A percentile compares a stretch with the other conserved stretches of the same genome.
phyloP scores from a whole-genome alignment of 208 protist species.

The Endotrypanum monterogeii region DNA sequence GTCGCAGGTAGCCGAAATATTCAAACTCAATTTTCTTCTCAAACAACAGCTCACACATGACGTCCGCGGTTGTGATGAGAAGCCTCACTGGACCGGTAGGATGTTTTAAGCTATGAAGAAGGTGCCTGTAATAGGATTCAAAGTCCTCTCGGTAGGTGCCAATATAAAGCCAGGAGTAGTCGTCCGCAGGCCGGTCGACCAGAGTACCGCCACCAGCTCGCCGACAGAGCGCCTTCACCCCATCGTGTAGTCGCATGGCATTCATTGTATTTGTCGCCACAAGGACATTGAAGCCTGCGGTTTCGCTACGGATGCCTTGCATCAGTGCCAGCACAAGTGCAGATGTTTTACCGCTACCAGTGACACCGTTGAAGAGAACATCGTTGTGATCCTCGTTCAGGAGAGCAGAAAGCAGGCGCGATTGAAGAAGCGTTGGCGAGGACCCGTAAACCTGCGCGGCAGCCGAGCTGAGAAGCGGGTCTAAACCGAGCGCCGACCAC shows the following conservation, averaged over 20 bases:
- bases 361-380: slow-evolving; percentile 80
- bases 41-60: slow-evolving; percentile 80
- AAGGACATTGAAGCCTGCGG: slow-evolving; percentile 72
- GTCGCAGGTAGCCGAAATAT: slow-evolving; percentile 80
- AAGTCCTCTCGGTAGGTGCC: slow-evolving; percentile 58
- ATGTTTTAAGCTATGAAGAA: slow-evolving; percentile 41
- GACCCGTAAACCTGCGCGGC: slow-evolving; percentile 50
- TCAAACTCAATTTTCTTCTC: slow-evolving; percentile 89
- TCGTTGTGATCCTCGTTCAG: slow-evolving; percentile 88
- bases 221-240: slow-evolving; percentile 51
- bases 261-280: slow-evolving; percentile 66
- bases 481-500: slow-evolving; percentile 61
- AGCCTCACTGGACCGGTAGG: slow-evolving; percentile 53
- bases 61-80: slow-evolving; percentile 83
- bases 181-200: slow-evolving; percentile 59
- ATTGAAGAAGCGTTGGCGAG: slow-evolving; percentile 65
- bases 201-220: slow-evolving; percentile 45
- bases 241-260: slow-evolving; percentile 64
- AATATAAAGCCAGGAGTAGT: slow-evolving; percentile 75
- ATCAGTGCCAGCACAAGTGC: slow-evolving; percentile 74
- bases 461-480: slow-evolving; percentile 42
- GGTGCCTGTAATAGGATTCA: slow-evolving; percentile 48
- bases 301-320: slow-evolving; percentile 70
- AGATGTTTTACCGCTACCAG: slow-evolving; percentile 79
- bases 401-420: slow-evolving; percentile 67